phyloP scores from a whole-genome alignment of 345 rosid species.

The Abelmoschus esculentus region DNA sequence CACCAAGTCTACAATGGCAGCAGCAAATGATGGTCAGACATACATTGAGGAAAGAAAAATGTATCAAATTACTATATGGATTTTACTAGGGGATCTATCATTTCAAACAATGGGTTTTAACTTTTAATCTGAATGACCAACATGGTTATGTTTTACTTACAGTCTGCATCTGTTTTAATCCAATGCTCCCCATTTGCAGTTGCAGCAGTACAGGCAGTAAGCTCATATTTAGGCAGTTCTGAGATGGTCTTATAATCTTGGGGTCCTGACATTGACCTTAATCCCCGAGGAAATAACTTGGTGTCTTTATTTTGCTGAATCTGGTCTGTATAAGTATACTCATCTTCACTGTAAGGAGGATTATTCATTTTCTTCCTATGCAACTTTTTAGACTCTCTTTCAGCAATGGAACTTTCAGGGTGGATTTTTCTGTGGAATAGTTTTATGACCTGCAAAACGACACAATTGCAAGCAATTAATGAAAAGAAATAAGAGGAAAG shows the following conservation, averaged over 20 bases:
- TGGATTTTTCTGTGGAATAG: conserved; percentile 31
- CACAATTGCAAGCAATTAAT: too few species aligned
- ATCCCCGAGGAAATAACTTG: conserved; percentile 19
- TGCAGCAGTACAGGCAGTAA: conserved; percentile 13
- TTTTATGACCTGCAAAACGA: conserved; percentile 50
- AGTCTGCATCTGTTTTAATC: conserved; percentile 89
- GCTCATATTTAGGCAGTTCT: conserved; percentile 24
- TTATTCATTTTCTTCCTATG: conserved; percentile 16
- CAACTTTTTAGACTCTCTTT: conserved; percentile 19
- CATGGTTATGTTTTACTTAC: conserved; percentile 36
- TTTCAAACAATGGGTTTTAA: not conserved
- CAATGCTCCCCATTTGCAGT: conserved; percentile 44
- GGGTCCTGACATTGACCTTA: conserved; percentile 24
- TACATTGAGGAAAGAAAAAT: not conserved
- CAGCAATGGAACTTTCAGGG: conserved; percentile 46
- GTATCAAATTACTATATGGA: too few species aligned
- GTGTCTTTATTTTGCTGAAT: not conserved
- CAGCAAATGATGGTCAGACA: not conserved
- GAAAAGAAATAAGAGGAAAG: too few species aligned
- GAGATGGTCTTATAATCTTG: conserved; percentile 26
- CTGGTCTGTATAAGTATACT: conserved; percentile 1
- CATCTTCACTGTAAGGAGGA: conserved; percentile 15
- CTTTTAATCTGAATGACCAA: not conserved
- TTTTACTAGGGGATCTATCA: too few species aligned
- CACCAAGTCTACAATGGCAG: not conserved